Base-by-base conservation (phyloP, 768 basidiomycete species). In the Sarcodon sp. region DNA sequence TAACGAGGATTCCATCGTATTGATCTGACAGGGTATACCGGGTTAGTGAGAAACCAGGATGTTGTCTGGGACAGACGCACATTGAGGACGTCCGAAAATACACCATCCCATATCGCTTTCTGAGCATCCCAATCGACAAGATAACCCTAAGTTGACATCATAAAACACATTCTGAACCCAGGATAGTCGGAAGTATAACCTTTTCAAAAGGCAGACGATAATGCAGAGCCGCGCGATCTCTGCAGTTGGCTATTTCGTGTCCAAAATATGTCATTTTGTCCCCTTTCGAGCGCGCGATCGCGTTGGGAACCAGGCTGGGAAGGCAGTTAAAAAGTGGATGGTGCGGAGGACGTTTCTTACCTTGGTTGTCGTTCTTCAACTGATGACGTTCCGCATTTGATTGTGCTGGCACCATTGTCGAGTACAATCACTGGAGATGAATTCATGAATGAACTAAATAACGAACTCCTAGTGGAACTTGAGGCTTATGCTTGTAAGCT, bases 101-200 rank as follows among this genome's bases (percentile, higher is more conserved):
- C 57, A 9, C 85, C 80, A 54, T 97, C 93, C 92, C 92, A 97
- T 5, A 98, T 72, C 13, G 85, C 83, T 63, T 94, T 94, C 64
- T 98, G 80, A 3, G 85, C 85, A 53, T 96, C 92, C 93, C 93
- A 98, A 58, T 94, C 91, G 31, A 88, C 83, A 12, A 94, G 69
- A 63, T 85, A 89, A 27, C 93, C 93, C 93, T 96, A 61, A 39
- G 54, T 48, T 33, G 47, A 56, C 63, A 16, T 53, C 55, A 52
- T 59, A 46, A 52, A n/a, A 52, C 50, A 53, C 53, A 32, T 45
- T 50, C 33, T 51, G 49, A 47, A 47, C 21, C 45, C 44, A 44
- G 51, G 47, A 48, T 33, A 21, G 50, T 35, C 43, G 34, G 10
- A 33, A 37, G n/a, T 51, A 63, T 55, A 62, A 87, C 93, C 76